Conservation (phyloP, 441 rosid genomes). For the Erodium moschatum region DNA sequence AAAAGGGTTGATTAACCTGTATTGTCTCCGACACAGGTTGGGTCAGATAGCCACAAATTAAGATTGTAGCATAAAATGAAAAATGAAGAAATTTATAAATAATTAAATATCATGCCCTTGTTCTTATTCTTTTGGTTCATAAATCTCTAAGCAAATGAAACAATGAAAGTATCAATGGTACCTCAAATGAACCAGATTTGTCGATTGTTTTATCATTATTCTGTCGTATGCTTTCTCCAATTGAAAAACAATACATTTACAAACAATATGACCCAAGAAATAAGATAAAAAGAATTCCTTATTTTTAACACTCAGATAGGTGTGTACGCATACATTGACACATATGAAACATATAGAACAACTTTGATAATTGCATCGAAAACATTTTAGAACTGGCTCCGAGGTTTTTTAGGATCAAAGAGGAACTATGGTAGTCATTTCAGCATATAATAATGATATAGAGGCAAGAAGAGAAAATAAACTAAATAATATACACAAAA, state of each 20-base stretch:
- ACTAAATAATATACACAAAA: neutral
- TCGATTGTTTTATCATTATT: constrained; percentile 79
- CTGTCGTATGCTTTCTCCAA: constrained; percentile 94
- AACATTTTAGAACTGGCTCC: neutral
- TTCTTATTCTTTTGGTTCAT: neutral
- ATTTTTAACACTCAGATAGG: neutral
- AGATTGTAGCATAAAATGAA: too few relatives aligned
- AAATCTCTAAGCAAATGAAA: constrained; percentile 14
- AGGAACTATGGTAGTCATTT: neutral
- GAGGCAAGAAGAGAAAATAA: neutral
- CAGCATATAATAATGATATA: neutral
- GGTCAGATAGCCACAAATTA: too few relatives aligned
- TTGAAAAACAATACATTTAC: constrained; percentile 28
- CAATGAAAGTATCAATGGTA: constrained; percentile 18
- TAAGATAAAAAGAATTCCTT: neutral
- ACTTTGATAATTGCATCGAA: neutral
- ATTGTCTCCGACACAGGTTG: neutral
- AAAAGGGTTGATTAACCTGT: neutral
- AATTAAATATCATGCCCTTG: too few relatives aligned
- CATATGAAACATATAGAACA: neutral
- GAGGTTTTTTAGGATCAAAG: constrained; percentile 1
- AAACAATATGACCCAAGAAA: constrained; percentile 16
- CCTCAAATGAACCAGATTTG: constrained; percentile 63
- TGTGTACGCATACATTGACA: neutral
- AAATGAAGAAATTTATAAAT: too few relatives aligned